Evolutionary conservation across 192 early-diverging fungal genomes (phyloP).

Genomic region (Dissophora globulifera): DNA sequence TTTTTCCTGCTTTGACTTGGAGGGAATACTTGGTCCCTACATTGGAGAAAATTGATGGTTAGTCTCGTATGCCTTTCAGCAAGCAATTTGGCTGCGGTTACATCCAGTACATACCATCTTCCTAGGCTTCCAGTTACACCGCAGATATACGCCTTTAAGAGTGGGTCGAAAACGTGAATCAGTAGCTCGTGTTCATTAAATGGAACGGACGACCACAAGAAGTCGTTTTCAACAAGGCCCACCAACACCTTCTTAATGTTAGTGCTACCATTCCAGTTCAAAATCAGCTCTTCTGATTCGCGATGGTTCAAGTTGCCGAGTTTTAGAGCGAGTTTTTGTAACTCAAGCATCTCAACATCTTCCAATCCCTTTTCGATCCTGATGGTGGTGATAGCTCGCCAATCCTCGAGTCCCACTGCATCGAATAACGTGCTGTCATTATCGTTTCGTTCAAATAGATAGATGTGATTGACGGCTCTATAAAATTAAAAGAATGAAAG

Average conservation of each 20-base stretch:
- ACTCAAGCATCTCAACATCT: not conserved
- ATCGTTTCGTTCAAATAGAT: constrained; percentile 18
- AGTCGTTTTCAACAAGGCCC: constrained; percentile 11
- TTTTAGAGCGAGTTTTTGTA: constrained; percentile 23
- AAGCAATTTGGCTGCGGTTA: not conserved
- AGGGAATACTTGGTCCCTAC: constrained; percentile 21
- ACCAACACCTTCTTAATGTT: constrained; percentile 1
- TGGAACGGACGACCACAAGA: constrained; percentile 1
- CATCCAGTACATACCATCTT: not conserved
- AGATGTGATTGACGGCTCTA: constrained; percentile 31
- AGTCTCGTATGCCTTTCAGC: not conserved
- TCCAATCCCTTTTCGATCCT: constrained; percentile 3
- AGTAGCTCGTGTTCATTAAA: constrained; percentile 23
- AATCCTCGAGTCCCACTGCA: constrained; percentile 15
- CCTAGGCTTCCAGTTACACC: constrained; percentile 1
- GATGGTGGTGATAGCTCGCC: not conserved
- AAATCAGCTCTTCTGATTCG: constrained; percentile 16
- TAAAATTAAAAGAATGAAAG: constrained; percentile 8
- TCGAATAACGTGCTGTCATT: constrained; percentile 3
- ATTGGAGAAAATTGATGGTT: constrained; percentile 13
- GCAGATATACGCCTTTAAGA: constrained; percentile 20
- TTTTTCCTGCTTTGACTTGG: constrained; percentile 22
- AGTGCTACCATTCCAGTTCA: constrained; percentile 14
- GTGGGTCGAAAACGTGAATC: constrained; percentile 17
- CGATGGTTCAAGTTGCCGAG: constrained; percentile 4